Percentiles rank a stretch among this genome's conserved stretches.
Conservation (phyloP, 768 basidiomycete genomes). For the Boletus patriciae region DNA sequence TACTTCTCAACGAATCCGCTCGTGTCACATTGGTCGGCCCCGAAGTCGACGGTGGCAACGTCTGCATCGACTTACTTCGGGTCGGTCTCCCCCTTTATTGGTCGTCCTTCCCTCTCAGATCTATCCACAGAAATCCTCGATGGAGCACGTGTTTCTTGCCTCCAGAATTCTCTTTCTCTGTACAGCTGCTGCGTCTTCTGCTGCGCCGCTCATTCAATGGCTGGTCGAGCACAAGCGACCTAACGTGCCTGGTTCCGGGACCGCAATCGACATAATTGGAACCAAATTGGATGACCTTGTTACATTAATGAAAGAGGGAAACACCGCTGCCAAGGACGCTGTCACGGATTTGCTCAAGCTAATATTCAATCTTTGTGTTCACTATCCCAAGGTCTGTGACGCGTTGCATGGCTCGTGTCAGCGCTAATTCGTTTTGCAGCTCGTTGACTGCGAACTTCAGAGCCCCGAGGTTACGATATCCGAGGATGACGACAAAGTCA, state of each 20-base stretch:
- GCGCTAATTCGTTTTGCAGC: conserved; percentile 16
- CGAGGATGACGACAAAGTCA: conserved; percentile 43
- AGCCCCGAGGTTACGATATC: conserved; percentile 21
- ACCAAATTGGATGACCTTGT: conserved; percentile 60
- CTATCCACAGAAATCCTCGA: conserved; percentile 53
- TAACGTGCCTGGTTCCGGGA: conserved; percentile 39
- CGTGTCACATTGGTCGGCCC: conserved; percentile 55
- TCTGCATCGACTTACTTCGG: conserved; percentile 57
- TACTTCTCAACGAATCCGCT: conserved; percentile 66
- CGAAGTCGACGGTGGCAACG: conserved; percentile 63
- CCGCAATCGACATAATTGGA: conserved; percentile 62
- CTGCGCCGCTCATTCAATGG: conserved; percentile 48
- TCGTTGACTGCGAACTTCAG: conserved; percentile 48
- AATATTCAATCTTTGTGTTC: conserved; percentile 74
- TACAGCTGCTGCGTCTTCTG: conserved; percentile 53
- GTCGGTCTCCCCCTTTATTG: conserved; percentile 36
- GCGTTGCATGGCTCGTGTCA: not conserved
- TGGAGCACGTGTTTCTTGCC: conserved; percentile 70
- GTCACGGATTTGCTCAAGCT: conserved; percentile 84
- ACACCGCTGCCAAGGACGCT: conserved; percentile 55
- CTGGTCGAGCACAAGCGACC: conserved; percentile 65
- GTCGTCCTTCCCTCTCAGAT: conserved; percentile 5
- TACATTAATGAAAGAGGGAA: conserved; percentile 47
- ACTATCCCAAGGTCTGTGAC: conserved; percentile 69
- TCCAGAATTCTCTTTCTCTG: conserved; percentile 76